A percentile compares a stretch with the other conserved stretches of the same genome.
Evolutionary conservation across 768 basidiomycete species (phyloP).

Genomic region (Tulasnella sp.): DNA sequence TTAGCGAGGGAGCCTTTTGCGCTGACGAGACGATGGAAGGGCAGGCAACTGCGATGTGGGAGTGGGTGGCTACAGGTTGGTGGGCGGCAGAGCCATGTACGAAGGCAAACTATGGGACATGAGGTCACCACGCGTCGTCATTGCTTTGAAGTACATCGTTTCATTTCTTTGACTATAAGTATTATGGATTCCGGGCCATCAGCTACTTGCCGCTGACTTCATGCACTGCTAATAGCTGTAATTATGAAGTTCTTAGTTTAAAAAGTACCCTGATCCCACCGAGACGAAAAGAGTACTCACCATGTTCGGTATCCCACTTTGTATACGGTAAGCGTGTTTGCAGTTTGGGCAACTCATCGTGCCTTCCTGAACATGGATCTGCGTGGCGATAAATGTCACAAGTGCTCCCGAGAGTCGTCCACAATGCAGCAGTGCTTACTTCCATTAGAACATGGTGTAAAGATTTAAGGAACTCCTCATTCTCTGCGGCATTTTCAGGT

Average conservation of each 20-base stretch:
- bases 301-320: conserved; percentile 97
- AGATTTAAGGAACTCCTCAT: conserved; percentile 71
- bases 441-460: conserved; percentile 91
- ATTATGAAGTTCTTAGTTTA: background rate
- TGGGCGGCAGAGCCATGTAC: too few relatives aligned
- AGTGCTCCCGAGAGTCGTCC: too few relatives aligned
- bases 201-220: conserved; percentile 36
- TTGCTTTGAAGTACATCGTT: too few relatives aligned
- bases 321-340: conserved; percentile 78
- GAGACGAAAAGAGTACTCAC: conserved; percentile 33
- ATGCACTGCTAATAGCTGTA: conserved; percentile 80
- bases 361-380: conserved; percentile 92
- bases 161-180: too few relatives aligned
- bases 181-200: too few relatives aligned
- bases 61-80: too few relatives aligned
- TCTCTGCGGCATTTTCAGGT: conserved; percentile 51
- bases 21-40: too few relatives aligned
- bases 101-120: too few relatives aligned
- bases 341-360: conserved; percentile 90
- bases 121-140: too few relatives aligned
- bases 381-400: too few relatives aligned
- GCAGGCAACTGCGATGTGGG: too few relatives aligned
- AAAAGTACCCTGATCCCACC: background rate
- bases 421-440: conserved; percentile 36
- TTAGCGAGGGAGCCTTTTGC: too few relatives aligned